phyloP scores from a whole-genome alignment of 306 rosid genomes.

The Adenanthera pavonina region DNA sequence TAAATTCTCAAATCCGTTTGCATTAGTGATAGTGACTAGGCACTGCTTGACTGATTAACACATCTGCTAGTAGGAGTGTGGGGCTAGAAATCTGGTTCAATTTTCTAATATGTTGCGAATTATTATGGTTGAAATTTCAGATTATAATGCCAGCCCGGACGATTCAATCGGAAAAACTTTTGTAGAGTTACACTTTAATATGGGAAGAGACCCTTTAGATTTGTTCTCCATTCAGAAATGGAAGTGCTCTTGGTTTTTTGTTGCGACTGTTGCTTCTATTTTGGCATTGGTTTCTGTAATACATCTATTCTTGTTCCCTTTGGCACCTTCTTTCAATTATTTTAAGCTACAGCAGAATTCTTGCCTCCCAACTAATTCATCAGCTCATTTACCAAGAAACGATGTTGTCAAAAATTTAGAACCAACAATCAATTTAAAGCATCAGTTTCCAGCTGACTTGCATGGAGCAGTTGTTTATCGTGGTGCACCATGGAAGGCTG shows the following conservation, averaged over 20 bases:
- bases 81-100: neutral
- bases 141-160: slow-evolving; percentile 17
- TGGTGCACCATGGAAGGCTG: slow-evolving; percentile 93
- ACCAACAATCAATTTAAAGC: slow-evolving; percentile 51
- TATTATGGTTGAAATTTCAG: slow-evolving; percentile 42
- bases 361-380: slow-evolving; percentile 53
- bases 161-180: neutral
- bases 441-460: slow-evolving; percentile 65
- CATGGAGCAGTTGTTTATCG: slow-evolving; percentile 70
- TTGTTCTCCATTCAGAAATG: slow-evolving; percentile 65
- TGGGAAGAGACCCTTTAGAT: slow-evolving; percentile 52
- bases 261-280: slow-evolving; percentile 65
- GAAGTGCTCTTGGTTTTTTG: slow-evolving; percentile 78
- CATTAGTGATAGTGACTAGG: neutral
- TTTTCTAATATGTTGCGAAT: slow-evolving; percentile 19
- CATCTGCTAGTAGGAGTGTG: neutral
- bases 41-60: slow-evolving; percentile 12
- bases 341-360: slow-evolving; percentile 62
- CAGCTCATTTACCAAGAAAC: slow-evolving; percentile 44
- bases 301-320: slow-evolving; percentile 82
- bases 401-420: slow-evolving; percentile 38
- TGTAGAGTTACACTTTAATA: slow-evolving; percentile 29
- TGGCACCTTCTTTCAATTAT: slow-evolving; percentile 72
- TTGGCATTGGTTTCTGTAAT: slow-evolving; percentile 69
- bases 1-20: slow-evolving; percentile 16